A percentile compares a stretch with the other conserved stretches of the same genome.
These are phyloP conservation scores for Phoma herbarum DNA, from an alignment of 2,329 filamentous ascomycete species.

Conservation along the genomic window DNA sequence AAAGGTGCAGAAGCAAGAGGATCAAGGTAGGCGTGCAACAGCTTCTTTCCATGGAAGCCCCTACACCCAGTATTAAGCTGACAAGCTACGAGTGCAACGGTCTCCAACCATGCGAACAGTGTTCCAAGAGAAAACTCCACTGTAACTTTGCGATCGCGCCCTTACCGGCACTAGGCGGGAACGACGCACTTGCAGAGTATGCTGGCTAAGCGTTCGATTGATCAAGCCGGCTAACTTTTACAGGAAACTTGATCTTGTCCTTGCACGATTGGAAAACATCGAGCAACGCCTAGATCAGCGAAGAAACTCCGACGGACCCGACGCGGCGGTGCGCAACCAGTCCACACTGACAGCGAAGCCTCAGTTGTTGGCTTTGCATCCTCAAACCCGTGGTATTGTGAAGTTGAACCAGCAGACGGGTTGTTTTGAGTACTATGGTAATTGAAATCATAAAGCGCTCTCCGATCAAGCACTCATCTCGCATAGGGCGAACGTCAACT, in stretches of 20 bases:
- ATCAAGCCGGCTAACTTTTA: neutral
- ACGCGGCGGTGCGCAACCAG: neutral
- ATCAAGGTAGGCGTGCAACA: neutral
- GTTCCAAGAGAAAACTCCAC: neutral
- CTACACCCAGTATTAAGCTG: neutral
- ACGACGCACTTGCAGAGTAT: neutral
- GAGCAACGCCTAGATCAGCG: neutral
- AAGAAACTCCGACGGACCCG: neutral
- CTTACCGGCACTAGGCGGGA: neutral
- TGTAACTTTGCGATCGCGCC: neutral
- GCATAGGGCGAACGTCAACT: neutral
- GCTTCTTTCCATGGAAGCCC: neutral
- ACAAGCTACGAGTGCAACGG: neutral
- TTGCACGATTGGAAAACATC: neutral
- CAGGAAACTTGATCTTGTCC: neutral
- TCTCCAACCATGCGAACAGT: neutral
- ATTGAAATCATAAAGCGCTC: neutral
- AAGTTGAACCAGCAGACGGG: neutral
- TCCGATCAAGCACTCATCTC: neutral
- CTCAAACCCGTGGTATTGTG: neutral
- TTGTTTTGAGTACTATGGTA: neutral
- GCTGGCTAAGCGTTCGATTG: neutral
- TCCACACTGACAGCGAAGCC: neutral
- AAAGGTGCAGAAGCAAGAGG: neutral
- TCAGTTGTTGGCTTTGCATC: neutral